A percentile compares a stretch with the other conserved stretches of the same genome.
These are phyloP conservation scores for Russula virescens DNA, from an alignment of 768 basidiomycete species.

Conservation along the genomic window DNA sequence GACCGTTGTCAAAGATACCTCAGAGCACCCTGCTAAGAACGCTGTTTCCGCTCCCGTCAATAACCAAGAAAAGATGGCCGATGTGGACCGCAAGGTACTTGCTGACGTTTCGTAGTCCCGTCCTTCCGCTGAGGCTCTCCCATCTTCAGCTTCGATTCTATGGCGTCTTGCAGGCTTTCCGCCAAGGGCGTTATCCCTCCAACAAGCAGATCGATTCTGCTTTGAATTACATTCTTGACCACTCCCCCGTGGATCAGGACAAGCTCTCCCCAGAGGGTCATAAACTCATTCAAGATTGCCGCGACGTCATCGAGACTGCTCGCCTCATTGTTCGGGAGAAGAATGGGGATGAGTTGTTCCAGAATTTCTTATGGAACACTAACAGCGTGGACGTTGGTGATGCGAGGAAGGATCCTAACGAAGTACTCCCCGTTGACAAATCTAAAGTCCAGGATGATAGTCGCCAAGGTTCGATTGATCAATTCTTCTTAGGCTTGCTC, in stretches of 20 bases:
- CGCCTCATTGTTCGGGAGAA: conserved; percentile 71
- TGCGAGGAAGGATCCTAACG: conserved; percentile 39
- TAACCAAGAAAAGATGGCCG: conserved; percentile 54
- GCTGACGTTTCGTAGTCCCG: not conserved
- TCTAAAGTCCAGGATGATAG: conserved; percentile 53
- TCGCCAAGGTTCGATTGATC: conserved; percentile 46
- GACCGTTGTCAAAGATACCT: conserved; percentile 54
- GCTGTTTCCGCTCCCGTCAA: conserved; percentile 66
- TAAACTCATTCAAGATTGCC: conserved; percentile 69
- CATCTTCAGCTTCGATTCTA: conserved; percentile 59
- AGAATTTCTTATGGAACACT: conserved; percentile 85
- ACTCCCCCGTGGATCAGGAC: conserved; percentile 53
- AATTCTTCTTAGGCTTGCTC: not conserved
- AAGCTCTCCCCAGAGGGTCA: conserved; percentile 74
- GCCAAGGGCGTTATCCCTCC: conserved; percentile 70
- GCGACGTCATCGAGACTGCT: conserved; percentile 72
- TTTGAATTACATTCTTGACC: conserved; percentile 56
- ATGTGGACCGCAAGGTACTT: conserved; percentile 76
- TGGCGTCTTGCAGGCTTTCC: conserved; percentile 75
- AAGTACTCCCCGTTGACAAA: conserved; percentile 45
- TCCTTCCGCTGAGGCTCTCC: not conserved
- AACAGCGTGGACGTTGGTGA: conserved; percentile 44
- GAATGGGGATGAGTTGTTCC: conserved; percentile 87
- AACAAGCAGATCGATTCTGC: conserved; percentile 75
- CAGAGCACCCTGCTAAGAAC: conserved; percentile 43